Evolutionary conservation across 257 asterid species (phyloP), one percentile per base, ranked within the genome.

Genomic region (Primulina tabacum): DNA sequence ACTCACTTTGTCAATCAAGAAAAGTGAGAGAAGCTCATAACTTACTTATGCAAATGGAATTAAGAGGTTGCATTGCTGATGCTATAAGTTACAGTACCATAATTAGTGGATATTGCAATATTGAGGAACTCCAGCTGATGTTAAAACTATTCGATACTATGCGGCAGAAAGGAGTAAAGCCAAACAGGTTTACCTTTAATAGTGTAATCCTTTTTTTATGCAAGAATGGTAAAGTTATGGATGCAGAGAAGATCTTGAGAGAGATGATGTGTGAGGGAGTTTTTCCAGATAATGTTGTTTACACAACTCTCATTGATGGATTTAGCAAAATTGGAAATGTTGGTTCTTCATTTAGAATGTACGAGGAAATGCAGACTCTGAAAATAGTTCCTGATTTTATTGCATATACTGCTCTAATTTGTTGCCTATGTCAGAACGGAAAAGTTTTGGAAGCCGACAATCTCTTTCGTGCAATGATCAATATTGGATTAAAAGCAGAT

Each of bases 291-390:
- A 84, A 75, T 75, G 96, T 79, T 52, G 86, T 87, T 64, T 94
- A 91, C 79, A 84, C 99, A 4, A 89, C 97, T 75, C 90, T 93
- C 60, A 86, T 93, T 75, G 82, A 89, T 67, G 97, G 99, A 38
- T 87, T 85, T 70, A 78, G 90, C 82, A 85, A 86, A 81, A 67
- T 63, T 62, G 88, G 97, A 32, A 79, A 82, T 83, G 68, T 83
- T 40, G 71, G 69, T 66, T 82, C 89, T 50, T 91, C 88, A 17
- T 77, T 61, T 75, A 84, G 85, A 71, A 79, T 91, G 86, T 85
- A 85, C 71, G 80, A 76, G 11, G 96, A 89, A 79, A 93, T 93
- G 96, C 86, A 52, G 78, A 73, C 78, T 79, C 83, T 57, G 73
- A 71, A 37, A 65, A 21, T 90, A 34, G 5, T 71, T 71, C 92